Percentiles rank a stretch among this genome's conserved stretches.
These are phyloP conservation scores for Yamadazyma diddensiae DNA, from an alignment of 1,139 yeast species.

Conservation along the genomic window DNA sequence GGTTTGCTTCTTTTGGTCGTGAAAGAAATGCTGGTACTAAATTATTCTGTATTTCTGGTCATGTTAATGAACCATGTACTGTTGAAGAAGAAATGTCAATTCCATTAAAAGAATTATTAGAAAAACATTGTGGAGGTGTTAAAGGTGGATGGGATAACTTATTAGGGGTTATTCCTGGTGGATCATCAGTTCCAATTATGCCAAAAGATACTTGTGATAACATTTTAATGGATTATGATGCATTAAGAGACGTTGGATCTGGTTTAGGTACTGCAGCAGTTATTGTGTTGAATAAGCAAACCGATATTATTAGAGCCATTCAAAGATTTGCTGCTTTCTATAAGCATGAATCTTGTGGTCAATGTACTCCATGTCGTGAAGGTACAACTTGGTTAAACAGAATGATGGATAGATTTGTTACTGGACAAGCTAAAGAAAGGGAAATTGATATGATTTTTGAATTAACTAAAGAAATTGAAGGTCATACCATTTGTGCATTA, in stretches of 20 bases:
- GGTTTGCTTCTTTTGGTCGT: constrained; percentile 82
- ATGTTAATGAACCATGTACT: constrained; percentile 87
- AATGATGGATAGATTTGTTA: constrained; percentile 78
- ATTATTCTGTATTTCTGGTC: constrained; percentile 82
- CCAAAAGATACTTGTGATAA: constrained; percentile 64
- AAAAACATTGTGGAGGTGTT: constrained; percentile 86
- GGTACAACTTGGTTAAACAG: constrained; percentile 84
- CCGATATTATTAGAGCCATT: constrained; percentile 80
- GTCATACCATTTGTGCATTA: constrained; percentile 86
- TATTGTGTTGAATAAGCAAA: constrained; percentile 82
- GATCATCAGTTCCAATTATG: constrained; percentile 80
- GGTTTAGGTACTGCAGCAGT: constrained; percentile 93
- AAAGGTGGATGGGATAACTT: constrained; percentile 91
- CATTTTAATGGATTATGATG: constrained; percentile 82
- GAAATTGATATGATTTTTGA: constrained; percentile 84
- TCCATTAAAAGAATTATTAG: constrained; percentile 74
- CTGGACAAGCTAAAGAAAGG: constrained; percentile 73
- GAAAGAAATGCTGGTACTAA: constrained; percentile 82
- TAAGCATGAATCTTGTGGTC: constrained; percentile 91
- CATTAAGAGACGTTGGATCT: constrained; percentile 77
- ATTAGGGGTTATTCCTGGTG: constrained; percentile 84
- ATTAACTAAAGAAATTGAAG: constrained; percentile 80
- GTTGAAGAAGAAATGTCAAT: constrained; percentile 93
- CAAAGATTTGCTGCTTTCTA: constrained; percentile 80
- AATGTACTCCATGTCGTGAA: constrained; percentile 93